These are phyloP conservation scores for Daldinia vernicosa DNA, from an alignment of 495 filamentous ascomycete species.

Conservation along the genomic window DNA sequence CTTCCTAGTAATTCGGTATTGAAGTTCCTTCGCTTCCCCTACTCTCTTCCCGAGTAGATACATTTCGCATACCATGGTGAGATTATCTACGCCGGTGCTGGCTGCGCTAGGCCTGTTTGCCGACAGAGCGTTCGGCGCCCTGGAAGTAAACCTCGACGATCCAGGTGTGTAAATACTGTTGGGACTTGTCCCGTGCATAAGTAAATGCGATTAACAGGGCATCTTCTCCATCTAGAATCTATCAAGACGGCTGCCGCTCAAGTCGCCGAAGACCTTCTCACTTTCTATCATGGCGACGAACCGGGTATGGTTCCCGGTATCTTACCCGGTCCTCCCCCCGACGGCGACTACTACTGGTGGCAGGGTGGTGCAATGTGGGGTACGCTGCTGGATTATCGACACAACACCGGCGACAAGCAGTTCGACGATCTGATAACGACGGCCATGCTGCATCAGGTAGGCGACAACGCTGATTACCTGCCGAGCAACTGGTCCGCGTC, in stretches of 20 bases:
- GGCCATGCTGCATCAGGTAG: conserved; percentile 64
- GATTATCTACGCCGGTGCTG: conserved; percentile 41
- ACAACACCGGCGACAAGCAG: conserved; percentile 61
- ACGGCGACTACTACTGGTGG: conserved; percentile 76
- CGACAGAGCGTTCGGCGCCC: conserved; percentile 35
- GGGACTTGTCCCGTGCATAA: background rate
- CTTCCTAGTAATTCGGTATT: conserved; percentile 16
- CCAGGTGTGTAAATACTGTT: conserved; percentile 44
- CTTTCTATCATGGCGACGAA: conserved; percentile 69
- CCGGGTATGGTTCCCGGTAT: conserved; percentile 67
- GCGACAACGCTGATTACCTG: conserved; percentile 62
- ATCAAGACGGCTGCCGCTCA: conserved; percentile 68
- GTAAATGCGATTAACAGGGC: conserved; percentile 13
- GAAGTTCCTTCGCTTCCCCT: conserved; percentile 12
- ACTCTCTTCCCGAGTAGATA: conserved; percentile 1
- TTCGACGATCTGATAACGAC: conserved; percentile 62
- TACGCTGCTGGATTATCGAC: conserved; percentile 68
- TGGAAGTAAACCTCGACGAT: conserved; percentile 50
- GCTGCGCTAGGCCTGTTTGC: conserved; percentile 38
- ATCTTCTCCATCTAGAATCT: conserved; percentile 53
- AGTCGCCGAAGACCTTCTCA: conserved; percentile 72
- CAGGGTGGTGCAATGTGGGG: conserved; percentile 72
- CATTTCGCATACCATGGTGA: conserved; percentile 36
- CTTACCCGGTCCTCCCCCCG: conserved; percentile 56
- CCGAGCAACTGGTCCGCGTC: conserved; percentile 64